Conservation (phyloP, 2,329 filamentous ascomycete genomes). For the Colletotrichum tropicale region DNA sequence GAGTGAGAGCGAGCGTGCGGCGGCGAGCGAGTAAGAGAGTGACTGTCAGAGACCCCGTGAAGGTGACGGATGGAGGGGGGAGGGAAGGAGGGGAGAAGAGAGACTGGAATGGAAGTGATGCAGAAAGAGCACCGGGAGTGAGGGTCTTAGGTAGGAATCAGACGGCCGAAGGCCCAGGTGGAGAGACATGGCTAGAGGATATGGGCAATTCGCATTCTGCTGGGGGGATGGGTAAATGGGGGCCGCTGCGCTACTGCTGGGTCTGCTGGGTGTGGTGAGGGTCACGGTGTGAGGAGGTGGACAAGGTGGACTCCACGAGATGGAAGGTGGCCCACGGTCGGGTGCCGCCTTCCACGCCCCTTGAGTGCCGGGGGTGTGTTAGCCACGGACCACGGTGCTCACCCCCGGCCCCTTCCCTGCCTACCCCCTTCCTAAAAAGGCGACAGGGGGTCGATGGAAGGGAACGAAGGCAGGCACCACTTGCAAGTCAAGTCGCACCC, state of each 20-base stretch:
- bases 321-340: background rate
- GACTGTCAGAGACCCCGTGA: constrained; percentile 14
- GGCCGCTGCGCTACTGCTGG: background rate
- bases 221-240: background rate
- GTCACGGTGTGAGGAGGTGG: background rate
- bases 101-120: constrained; percentile 18
- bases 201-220: constrained; percentile 17
- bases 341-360: background rate
- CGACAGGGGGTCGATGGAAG: background rate
- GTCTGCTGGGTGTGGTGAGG: background rate
- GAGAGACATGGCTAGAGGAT: constrained; percentile 18
- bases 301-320: background rate
- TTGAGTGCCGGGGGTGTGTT: background rate
- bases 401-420: background rate
- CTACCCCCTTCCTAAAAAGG: background rate
- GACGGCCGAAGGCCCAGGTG: background rate
- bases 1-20: background rate
- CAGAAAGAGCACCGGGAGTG: constrained; percentile 4
- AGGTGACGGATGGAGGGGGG: constrained; percentile 19
- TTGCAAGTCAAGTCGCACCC: background rate
- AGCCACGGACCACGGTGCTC: background rate
- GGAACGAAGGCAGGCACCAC: background rate
- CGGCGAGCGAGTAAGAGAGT: constrained; percentile 1
- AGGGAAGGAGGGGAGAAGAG: constrained; percentile 14
- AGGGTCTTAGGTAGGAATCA: background rate